Evolutionary conservation across 495 filamentous ascomycete species (phyloP).

Genomic region (Aspergillus sclerotioniger): DNA sequence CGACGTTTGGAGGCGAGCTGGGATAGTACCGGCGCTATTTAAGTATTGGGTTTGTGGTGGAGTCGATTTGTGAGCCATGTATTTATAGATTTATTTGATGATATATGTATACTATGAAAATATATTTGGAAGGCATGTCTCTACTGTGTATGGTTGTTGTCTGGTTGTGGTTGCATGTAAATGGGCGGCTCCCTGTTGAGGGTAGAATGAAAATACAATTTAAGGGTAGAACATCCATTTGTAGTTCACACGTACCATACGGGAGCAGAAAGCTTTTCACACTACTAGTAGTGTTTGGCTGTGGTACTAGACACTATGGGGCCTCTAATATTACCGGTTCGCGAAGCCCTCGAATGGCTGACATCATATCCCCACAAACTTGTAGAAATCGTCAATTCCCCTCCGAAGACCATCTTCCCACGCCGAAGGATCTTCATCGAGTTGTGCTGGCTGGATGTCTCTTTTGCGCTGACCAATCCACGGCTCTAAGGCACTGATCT

Average conservation of each 20-base stretch:
- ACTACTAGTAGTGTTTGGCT: too few relatives aligned
- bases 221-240: too few relatives aligned
- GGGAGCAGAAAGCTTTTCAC: too few relatives aligned
- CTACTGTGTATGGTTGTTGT: background rate
- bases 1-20: background rate
- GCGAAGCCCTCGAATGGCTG: background rate
- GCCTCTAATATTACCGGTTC: background rate
- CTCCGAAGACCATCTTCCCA: conserved; percentile 52
- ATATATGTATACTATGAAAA: conserved; percentile 1
- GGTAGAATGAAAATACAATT: too few relatives aligned
- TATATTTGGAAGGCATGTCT: background rate
- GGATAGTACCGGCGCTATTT: background rate
- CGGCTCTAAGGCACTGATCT: conserved; percentile 52
- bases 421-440: conserved; percentile 40
- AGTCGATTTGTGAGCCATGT: background rate
- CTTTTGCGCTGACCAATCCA: conserved; percentile 53
- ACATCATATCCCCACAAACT: conserved; percentile 24
- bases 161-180: background rate
- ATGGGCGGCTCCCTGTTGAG: too few relatives aligned
- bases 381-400: conserved; percentile 44
- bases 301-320: too few relatives aligned
- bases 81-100: background rate
- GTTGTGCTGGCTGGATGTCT: conserved; percentile 43
- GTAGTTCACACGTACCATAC: too few relatives aligned
- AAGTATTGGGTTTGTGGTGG: background rate